Evolutionary conservation across 768 basidiomycete species (phyloP).

Genomic region (Mycena rosella): DNA sequence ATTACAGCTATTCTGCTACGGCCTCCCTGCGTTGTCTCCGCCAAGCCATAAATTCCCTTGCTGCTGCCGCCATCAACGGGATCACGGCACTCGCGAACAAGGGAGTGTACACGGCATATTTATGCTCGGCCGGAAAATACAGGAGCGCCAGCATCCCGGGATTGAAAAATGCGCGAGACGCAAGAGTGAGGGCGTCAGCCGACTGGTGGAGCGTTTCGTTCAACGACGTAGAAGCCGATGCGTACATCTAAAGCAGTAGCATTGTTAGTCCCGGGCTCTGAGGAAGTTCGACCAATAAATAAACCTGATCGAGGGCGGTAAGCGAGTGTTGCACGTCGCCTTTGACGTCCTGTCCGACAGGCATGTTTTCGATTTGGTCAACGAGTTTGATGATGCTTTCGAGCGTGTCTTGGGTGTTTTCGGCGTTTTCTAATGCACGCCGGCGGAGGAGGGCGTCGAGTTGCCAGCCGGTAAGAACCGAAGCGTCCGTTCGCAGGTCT

Average conservation of each 20-base stretch:
- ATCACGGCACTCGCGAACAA: constrained; percentile 92
- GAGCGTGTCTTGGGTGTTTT: constrained; percentile 79
- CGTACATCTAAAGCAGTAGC: constrained; percentile 22
- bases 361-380: constrained; percentile 91
- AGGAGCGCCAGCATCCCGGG: constrained; percentile 96
- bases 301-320: constrained; percentile 78
- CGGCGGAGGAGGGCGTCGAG: constrained; percentile 81
- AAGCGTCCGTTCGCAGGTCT: constrained; percentile 48
- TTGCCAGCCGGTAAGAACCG: constrained; percentile 78
- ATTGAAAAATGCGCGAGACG: constrained; percentile 94
- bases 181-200: constrained; percentile 69
- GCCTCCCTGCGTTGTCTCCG: constrained; percentile 46
- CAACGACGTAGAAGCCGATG: constrained; percentile 18
- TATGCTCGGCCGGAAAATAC: constrained; percentile 98
- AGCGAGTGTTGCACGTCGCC: constrained; percentile 80
- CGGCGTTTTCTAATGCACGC: constrained; percentile 77
- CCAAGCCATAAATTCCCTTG: constrained; percentile 83
- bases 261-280: neutral
- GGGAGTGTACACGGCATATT: constrained; percentile 96
- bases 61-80: constrained; percentile 80
- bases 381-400: constrained; percentile 88
- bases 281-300: constrained; percentile 1
- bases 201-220: constrained; percentile 67
- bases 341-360: constrained; percentile 82
- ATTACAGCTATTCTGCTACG: constrained; percentile 3